Evolutionary conservation across 2,329 filamentous ascomycete genomes (phyloP), one percentile per base, ranked within the genome.

Genomic region (Fusarium sp.): DNA sequence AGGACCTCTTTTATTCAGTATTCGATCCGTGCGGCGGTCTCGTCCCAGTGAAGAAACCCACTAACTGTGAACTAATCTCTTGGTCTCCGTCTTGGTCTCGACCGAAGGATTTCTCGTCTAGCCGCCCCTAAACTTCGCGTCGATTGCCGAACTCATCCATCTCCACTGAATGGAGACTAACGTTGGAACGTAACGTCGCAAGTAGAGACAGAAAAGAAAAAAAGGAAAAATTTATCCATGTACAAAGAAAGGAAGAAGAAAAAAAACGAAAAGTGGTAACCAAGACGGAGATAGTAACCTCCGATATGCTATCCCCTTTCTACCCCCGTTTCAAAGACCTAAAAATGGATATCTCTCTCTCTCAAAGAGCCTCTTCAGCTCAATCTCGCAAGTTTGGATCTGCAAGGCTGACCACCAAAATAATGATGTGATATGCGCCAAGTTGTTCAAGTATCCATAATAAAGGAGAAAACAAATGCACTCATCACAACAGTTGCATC

Each of bases 121-220:
- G 13, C 32, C 43, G 24, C 27, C 18, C 34, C 29, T 44, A 34
- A 32, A 29, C 12, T 25, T 61, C 47, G 62, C 62, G 38, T 66
- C 62, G 62, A 66, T 66, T 61, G 48, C 62, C 63, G 63, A 66
- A 54, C 62, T 58, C 20, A 44, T 53, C 34, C 32, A 47, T 47
- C 45, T 47, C 49, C 49, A 41, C 32, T n/a, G 34, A 6, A 38
- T n/a, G 34, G 34, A 27, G 12, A 38, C 49, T 25, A 38, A 53
- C 6, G 34, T 38, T 38, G 34, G 34, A 38, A n/a, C 10, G 34
- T 38, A 38, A 38, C 32, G 49, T 53, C 30, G 24, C 34, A 53
- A n/a, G 24, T 27, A 53, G 25, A 41, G 49, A 29, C 49, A 49
- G 46, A 24, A 34, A 29, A 38, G 24, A 41, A 5, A 25, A 25